Conservation (phyloP, 2,329 filamentous ascomycete genomes). For the Arthrocladium fulminans region DNA sequence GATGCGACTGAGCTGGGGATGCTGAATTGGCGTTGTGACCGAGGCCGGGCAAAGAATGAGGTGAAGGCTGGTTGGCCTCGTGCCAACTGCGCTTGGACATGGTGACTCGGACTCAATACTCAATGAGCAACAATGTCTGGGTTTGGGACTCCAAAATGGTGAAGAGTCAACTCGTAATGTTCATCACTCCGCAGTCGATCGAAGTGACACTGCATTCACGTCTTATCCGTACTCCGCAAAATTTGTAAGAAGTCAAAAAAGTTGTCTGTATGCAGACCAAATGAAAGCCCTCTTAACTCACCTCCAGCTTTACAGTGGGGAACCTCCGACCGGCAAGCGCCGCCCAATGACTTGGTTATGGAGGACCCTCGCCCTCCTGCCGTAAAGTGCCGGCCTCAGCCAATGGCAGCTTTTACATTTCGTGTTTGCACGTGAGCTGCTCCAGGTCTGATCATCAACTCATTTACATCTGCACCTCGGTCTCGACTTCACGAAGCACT, state of each 20-base stretch:
- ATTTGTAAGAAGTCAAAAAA: background rate
- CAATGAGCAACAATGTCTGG: no score
- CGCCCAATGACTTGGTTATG: background rate
- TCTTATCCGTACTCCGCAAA: no score
- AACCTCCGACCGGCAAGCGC: background rate
- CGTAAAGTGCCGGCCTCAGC: background rate
- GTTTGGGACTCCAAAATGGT: no score
- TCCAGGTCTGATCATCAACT: constrained; percentile 1
- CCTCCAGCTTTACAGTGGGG: background rate
- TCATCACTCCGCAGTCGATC: no score
- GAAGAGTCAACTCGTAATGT: no score
- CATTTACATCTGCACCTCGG: constrained; percentile 3
- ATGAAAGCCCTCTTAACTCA: no score
- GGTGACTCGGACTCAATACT: background rate
- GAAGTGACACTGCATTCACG: no score
- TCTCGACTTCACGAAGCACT: background rate
- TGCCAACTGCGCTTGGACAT: constrained; percentile 24
- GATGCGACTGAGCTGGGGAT: constrained; percentile 13
- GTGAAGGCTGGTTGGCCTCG: constrained; percentile 22
- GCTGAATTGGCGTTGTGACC: constrained; percentile 7
- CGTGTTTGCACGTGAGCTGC: constrained; percentile 6
- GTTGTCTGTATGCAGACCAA: no score
- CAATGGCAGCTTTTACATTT: constrained; percentile 6
- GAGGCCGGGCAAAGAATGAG: constrained; percentile 10
- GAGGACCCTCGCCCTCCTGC: background rate